A percentile compares a stretch with the other conserved stretches of the same genome.
Evolutionary conservation across 1,284 basidiomycete species (phyloP).

Genomic region (Trametes hirsuta): DNA sequence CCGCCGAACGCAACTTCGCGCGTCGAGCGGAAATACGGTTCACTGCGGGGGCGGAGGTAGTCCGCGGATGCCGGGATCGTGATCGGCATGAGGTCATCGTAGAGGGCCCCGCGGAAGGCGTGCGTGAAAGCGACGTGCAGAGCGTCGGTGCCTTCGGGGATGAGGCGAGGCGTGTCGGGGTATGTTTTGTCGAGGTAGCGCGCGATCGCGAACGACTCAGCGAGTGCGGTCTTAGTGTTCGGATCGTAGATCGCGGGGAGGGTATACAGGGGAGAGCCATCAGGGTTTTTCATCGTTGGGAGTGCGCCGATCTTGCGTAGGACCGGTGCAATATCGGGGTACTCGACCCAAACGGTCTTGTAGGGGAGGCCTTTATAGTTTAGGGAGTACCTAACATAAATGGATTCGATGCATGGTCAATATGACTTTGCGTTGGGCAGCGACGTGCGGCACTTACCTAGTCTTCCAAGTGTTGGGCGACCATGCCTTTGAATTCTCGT

Average conservation of each 20-base stretch:
- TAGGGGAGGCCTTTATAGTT: constrained; percentile 39
- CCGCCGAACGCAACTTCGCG: constrained; percentile 38
- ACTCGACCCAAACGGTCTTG: constrained; percentile 40
- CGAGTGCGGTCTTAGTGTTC: constrained; percentile 28
- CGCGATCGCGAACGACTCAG: constrained; percentile 37
- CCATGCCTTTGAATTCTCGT: constrained; percentile 6
- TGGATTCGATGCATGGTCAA: not conserved
- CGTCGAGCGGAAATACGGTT: constrained; percentile 42
- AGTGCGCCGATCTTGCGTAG: constrained; percentile 32
- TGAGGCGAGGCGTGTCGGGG: constrained; percentile 30
- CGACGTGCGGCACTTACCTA: constrained; percentile 21
- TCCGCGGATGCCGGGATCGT: constrained; percentile 28
- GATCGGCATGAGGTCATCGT: constrained; percentile 1
- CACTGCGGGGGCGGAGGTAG: constrained; percentile 36
- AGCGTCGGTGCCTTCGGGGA: constrained; percentile 30
- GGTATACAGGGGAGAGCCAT: constrained; percentile 35
- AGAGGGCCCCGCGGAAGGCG: constrained; percentile 15
- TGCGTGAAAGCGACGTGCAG: constrained; percentile 38
- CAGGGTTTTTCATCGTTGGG: constrained; percentile 26
- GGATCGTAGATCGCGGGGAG: constrained; percentile 37
- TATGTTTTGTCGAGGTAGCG: constrained; percentile 39
- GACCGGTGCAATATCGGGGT: constrained; percentile 37
- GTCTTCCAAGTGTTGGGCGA: constrained; percentile 30
- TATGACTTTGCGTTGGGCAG: not conserved
- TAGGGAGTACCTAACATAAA: constrained; percentile 31